Evolutionary conservation across 768 basidiomycete species (phyloP).

Genomic region (Amanita molliuscula): DNA sequence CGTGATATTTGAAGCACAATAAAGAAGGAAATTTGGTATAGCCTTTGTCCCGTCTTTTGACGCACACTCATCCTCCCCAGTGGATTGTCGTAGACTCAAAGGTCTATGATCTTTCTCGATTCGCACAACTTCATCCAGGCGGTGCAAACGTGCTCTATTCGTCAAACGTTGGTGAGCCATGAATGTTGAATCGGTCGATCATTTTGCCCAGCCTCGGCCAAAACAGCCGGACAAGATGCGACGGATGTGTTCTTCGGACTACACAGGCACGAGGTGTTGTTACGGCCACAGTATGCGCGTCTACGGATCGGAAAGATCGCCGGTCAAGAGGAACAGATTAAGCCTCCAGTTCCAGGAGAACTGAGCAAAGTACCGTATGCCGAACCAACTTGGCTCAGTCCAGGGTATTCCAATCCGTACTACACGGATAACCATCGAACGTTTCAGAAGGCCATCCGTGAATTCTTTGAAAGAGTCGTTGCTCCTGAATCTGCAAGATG

Average conservation of each 20-base stretch:
- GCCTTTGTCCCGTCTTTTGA: constrained; percentile 4
- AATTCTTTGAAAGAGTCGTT: constrained; percentile 70
- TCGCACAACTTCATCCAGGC: constrained; percentile 78
- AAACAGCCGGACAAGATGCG: constrained; percentile 60
- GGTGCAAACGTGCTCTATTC: constrained; percentile 68
- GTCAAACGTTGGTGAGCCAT: constrained; percentile 47
- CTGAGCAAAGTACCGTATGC: constrained; percentile 74
- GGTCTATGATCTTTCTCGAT: constrained; percentile 74
- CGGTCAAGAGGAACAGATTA: constrained; percentile 48
- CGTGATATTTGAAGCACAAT: constrained; percentile 60
- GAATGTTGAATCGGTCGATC: not conserved
- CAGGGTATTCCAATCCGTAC: constrained; percentile 66
- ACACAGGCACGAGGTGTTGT: constrained; percentile 74
- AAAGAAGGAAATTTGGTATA: constrained; percentile 71
- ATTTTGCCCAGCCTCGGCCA: not conserved
- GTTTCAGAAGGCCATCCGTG: constrained; percentile 69
- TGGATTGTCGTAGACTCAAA: constrained; percentile 79
- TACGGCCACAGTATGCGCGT: constrained; percentile 61
- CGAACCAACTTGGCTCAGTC: constrained; percentile 72
- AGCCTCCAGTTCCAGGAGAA: constrained; percentile 45
- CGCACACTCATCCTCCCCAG: constrained; percentile 21
- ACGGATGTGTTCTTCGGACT: constrained; percentile 80
- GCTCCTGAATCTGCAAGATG: constrained; percentile 63
- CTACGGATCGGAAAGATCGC: constrained; percentile 55
- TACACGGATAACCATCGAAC: constrained; percentile 62